Percentiles rank a stretch among this genome's conserved stretches.
Conservation (phyloP, 306 rosid genomes). For the Medicago lupulina region DNA sequence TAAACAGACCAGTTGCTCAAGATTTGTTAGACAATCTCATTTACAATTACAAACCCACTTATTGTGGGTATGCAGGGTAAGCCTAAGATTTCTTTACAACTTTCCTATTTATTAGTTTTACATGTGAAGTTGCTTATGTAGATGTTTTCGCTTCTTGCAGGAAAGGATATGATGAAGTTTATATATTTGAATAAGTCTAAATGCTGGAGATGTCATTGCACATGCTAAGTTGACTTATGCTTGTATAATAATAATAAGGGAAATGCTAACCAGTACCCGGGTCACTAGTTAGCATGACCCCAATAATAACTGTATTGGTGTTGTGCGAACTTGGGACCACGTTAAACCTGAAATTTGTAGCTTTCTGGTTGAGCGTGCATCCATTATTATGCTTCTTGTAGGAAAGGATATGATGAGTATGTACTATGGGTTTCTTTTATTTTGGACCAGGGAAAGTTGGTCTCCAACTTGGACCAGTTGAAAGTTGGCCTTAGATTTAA, state of each 20-base stretch:
- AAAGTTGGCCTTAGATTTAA: too few relatives aligned
- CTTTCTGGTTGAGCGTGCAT: not conserved
- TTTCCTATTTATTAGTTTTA: not conserved
- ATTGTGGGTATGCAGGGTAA: conserved; percentile 86
- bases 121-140: conserved; percentile 1
- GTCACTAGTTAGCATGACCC: not conserved
- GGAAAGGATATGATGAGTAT: conserved; percentile 60
- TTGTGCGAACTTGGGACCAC: not conserved
- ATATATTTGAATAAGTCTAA: conserved; percentile 56
- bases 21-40: conserved; percentile 74
- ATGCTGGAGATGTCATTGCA: conserved; percentile 20
- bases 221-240: not conserved
- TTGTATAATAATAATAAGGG: not conserved
- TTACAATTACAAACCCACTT: conserved; percentile 85
- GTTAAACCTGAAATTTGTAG: not conserved
- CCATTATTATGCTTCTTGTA: conserved; percentile 37
- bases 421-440: too few relatives aligned
- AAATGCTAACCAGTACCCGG: too few relatives aligned
- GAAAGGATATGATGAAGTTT: conserved; percentile 89
- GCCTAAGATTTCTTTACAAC: conserved; percentile 12
- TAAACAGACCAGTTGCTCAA: conserved; percentile 65
- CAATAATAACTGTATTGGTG: not conserved
- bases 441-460: too few relatives aligned
- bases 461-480: too few relatives aligned
- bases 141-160: conserved; percentile 50